Conservation (phyloP, 257 asterid genomes). For the Ocimum tenuiflorum region DNA sequence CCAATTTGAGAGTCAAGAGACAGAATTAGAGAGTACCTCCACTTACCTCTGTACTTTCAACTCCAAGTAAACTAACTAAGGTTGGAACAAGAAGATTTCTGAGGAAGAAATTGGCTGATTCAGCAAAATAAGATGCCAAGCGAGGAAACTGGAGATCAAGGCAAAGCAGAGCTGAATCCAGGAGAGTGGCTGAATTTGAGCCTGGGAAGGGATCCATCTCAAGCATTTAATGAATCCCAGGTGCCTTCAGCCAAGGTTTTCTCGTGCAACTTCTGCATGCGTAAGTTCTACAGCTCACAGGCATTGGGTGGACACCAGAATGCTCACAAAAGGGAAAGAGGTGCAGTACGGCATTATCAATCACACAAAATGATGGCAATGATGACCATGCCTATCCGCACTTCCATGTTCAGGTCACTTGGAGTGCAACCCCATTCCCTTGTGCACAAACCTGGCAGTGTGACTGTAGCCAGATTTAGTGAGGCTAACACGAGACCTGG, state of each 20-base stretch:
- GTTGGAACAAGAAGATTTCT: neutral
- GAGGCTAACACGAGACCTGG: conserved; percentile 39
- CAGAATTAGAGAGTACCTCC: conserved; percentile 31
- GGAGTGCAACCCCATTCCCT: conserved; percentile 76
- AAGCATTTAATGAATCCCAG: conserved; percentile 31
- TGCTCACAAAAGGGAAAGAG: conserved; percentile 94
- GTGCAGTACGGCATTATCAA: conserved; percentile 59
- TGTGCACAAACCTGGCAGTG: conserved; percentile 44
- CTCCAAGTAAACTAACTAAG: conserved; percentile 13
- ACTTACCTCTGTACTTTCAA: conserved; percentile 16
- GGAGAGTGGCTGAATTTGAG: conserved; percentile 69
- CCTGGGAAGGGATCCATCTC: conserved; percentile 42
- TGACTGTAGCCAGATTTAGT: conserved; percentile 29
- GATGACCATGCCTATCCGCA: conserved; percentile 40
- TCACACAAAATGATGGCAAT: conserved; percentile 56
- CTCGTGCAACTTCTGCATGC: conserved; percentile 91
- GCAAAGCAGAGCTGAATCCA: conserved; percentile 21
- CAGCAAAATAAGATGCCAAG: conserved; percentile 30
- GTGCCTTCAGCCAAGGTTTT: conserved; percentile 51
- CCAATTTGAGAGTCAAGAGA: conserved; percentile 33
- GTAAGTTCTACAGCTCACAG: conserved; percentile 88
- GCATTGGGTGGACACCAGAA: conserved; percentile 98
- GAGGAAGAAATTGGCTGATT: conserved; percentile 13
- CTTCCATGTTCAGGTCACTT: conserved; percentile 63
- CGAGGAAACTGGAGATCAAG: conserved; percentile 27